Conservation (phyloP, 495 filamentous ascomycete species). For the Copromyces sp. region DNA sequence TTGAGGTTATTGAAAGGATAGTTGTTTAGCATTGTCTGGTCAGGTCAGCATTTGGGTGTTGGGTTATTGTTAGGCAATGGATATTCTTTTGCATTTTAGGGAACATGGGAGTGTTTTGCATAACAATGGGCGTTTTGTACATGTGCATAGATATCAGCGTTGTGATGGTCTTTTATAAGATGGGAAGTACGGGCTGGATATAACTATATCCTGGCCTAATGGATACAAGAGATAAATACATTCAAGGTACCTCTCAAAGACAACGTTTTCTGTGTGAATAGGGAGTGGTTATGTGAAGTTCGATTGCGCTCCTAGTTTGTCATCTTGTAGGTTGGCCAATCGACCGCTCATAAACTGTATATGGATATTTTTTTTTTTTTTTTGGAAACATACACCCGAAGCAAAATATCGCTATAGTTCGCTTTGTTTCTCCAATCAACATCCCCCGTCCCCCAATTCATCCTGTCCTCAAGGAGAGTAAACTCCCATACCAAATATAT, state of each 20-base stretch:
- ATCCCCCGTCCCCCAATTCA: not conserved
- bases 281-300: not conserved
- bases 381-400: not conserved
- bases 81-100: not conserved
- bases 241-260: not conserved
- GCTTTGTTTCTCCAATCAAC: not conserved
- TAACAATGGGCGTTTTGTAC: not conserved
- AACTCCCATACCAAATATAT: not conserved
- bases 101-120: not conserved
- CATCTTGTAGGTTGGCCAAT: not conserved
- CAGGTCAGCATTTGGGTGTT: not conserved
- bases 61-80: not conserved
- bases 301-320: not conserved
- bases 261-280: not conserved
- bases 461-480: not conserved
- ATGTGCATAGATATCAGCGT: not conserved
- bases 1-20: not conserved
- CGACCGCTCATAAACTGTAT: not conserved
- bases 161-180: not conserved
- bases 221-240: not conserved
- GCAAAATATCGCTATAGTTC: not conserved
- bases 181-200: not conserved
- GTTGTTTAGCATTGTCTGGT: not conserved
- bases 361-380: not conserved
- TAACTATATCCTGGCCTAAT: not conserved